Percentiles rank a stretch among this genome's conserved stretches.
Conservation (phyloP, 2,329 filamentous ascomycete genomes). For the Stachybotrys echinatus region DNA sequence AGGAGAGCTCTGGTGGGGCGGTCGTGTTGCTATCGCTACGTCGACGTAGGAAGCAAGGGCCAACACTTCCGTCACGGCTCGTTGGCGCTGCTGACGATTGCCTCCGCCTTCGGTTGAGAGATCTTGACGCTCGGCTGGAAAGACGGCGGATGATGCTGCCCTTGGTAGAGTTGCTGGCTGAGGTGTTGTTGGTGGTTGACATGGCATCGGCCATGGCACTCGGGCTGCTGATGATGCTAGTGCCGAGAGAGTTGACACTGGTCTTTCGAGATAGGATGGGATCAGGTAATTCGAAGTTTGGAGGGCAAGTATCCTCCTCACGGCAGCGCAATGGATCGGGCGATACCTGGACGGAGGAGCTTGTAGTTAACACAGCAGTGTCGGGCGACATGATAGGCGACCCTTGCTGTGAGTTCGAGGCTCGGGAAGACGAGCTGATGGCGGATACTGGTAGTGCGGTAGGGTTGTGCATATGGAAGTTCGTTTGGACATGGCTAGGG, state of each 20-base stretch:
- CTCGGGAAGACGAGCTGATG: slow-evolving; percentile 50
- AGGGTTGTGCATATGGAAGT: slow-evolving; percentile 31
- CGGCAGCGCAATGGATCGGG: slow-evolving; percentile 57
- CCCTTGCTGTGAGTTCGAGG: slow-evolving; percentile 48
- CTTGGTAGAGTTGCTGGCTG: slow-evolving; percentile 31
- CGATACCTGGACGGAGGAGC: slow-evolving; percentile 61
- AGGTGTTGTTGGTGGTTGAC: slow-evolving; percentile 12
- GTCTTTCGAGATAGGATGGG: slow-evolving; percentile 58
- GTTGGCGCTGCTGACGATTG: slow-evolving; percentile 72
- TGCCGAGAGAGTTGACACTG: slow-evolving; percentile 58
- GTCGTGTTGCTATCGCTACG: slow-evolving; percentile 86
- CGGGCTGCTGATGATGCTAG: slow-evolving; percentile 50
- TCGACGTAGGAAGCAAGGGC: slow-evolving; percentile 79
- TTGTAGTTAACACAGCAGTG: slow-evolving; percentile 45
- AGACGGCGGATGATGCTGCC: slow-evolving; percentile 70
- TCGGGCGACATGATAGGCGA: slow-evolving; percentile 56
- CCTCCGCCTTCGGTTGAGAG: slow-evolving; percentile 60
- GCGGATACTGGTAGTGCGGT: slow-evolving; percentile 43
- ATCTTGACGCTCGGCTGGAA: slow-evolving; percentile 73
- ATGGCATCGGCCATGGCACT: slow-evolving; percentile 41
- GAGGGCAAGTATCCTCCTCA: slow-evolving; percentile 45
- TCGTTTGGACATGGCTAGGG: slow-evolving; percentile 44
- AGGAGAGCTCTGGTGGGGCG: slow-evolving; percentile 44
- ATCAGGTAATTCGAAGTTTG: slow-evolving; percentile 67
- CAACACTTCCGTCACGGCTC: slow-evolving; percentile 81